phyloP scores from a whole-genome alignment of 2,329 filamentous ascomycete genomes.

The Cladosporium colombiae region DNA sequence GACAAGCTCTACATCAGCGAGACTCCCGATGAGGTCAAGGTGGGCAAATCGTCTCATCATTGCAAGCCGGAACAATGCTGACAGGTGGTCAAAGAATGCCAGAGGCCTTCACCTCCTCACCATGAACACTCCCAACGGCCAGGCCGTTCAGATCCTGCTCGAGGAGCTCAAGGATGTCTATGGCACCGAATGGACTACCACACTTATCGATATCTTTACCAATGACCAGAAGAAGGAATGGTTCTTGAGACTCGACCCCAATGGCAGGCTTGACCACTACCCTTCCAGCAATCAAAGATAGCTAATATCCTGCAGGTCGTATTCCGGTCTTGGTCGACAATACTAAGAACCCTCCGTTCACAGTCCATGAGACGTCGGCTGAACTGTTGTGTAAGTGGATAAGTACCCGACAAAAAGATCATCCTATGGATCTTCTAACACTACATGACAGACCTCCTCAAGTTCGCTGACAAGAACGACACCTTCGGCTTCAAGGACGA shows the following conservation, averaged over 20 bases:
- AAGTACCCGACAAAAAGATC: background rate
- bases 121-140: constrained; percentile 53
- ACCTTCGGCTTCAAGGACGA: constrained; percentile 55
- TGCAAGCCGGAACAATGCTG: background rate
- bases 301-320: constrained; percentile 34
- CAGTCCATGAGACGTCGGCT: constrained; percentile 56
- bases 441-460: constrained; percentile 44
- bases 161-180: constrained; percentile 54
- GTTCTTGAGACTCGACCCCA: constrained; percentile 50
- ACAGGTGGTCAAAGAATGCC: constrained; percentile 37
- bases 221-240: constrained; percentile 60
- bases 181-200: constrained; percentile 51
- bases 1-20: constrained; percentile 19
- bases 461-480: constrained; percentile 51
- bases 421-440: constrained; percentile 27
- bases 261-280: constrained; percentile 21
- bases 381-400: constrained; percentile 39
- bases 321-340: constrained; percentile 57
- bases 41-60: background rate
- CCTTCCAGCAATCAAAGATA: background rate
- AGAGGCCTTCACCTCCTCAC: constrained; percentile 57
- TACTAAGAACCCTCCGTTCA: constrained; percentile 50
- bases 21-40: constrained; percentile 40
- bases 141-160: constrained; percentile 56
- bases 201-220: constrained; percentile 52